Evolutionary conservation across 139 green algal genomes (phyloP).

Genomic region (Diplosphaera chodatii): DNA sequence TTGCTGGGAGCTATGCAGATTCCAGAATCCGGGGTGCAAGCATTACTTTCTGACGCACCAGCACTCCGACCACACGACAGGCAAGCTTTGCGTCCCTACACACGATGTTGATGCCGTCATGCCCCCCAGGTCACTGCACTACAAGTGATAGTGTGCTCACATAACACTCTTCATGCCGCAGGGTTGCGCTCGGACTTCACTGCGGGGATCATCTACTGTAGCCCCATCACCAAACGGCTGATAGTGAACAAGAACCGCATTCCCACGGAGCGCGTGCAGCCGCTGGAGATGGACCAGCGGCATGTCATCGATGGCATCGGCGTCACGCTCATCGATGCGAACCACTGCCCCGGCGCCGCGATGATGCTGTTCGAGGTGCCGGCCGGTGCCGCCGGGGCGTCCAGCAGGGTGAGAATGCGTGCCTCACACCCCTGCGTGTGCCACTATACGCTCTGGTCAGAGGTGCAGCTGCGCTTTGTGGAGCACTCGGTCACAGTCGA

Average conservation of each 20-base stretch:
- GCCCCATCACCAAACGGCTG: constrained; percentile 41
- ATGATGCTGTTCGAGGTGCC: constrained; percentile 67
- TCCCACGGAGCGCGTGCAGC: constrained; percentile 14
- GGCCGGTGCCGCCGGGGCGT: background rate
- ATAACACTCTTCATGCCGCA: background rate
- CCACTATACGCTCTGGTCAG: too few relatives aligned
- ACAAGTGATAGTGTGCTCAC: background rate
- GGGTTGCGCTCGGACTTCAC: constrained; percentile 19
- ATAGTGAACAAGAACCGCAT: constrained; percentile 44
- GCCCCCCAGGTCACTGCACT: too few relatives aligned
- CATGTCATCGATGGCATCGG: constrained; percentile 32
- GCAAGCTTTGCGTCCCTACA: background rate
- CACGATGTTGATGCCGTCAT: too few relatives aligned
- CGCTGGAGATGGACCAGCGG: constrained; percentile 27
- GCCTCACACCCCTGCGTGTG: too few relatives aligned
- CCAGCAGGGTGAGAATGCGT: too few relatives aligned
- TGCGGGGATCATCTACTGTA: constrained; percentile 54
- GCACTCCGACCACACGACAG: constrained; percentile 73
- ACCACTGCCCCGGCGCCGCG: constrained; percentile 69
- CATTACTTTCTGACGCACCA: constrained; percentile 75
- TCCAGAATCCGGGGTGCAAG: constrained; percentile 18
- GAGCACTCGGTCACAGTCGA: background rate
- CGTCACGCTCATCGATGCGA: constrained; percentile 66
- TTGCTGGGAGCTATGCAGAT: constrained; percentile 6
- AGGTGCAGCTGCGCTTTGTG: too few relatives aligned